Evolutionary conservation across 164 flowering plant species (phyloP), one percentile per base, ranked within the genome.

Genomic region (Liquidambar formosana): DNA sequence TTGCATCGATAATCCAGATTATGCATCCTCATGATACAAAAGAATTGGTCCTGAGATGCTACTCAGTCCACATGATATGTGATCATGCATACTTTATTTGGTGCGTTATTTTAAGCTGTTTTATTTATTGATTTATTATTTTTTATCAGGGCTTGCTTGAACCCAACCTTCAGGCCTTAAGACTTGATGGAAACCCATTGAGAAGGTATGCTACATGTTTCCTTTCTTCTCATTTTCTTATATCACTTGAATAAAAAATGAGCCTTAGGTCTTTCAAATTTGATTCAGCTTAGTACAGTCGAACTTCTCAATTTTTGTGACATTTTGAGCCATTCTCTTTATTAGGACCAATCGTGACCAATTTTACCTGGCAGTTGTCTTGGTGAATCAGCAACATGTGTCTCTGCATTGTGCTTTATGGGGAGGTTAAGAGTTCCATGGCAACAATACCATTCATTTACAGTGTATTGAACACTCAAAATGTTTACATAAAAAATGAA

Each of bases 131-230:
- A n/a, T n/a, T n/a, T n/a, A 53, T n/a, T n/a, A n/a, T n/a, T n/a
- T n/a, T n/a, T 73, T 38, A 47, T 52, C 91, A 94, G 99, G 94
- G 99, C 58, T 80, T 93, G 68, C 92, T 93, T 75, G 99, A 93
- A 77, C 73, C 86, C 22, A 91, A 66, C 77, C 80, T 95, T 57
- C 97, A 90, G 78, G 97, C 79, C 18, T 75, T 93, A 67, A 85
- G 88, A 81, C 92, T 95, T 62, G 97, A 88, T 67, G 97, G 99
- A 65, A 95, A 95, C 78, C 97, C 97, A 66, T 69, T 93, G 67
- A 83, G 97, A 86, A 95, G 97, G 99, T 93, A 83, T 4, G 71
- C 64, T 11, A 68, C 59, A 48, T 10, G 8, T 45, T 25, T 28
- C 25, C 64, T 58, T 33, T 59, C 21, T 9, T 58, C 33, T 60